Conservation (phyloP, 176 grass and related monocot species). For the Triticum monococcum region DNA sequence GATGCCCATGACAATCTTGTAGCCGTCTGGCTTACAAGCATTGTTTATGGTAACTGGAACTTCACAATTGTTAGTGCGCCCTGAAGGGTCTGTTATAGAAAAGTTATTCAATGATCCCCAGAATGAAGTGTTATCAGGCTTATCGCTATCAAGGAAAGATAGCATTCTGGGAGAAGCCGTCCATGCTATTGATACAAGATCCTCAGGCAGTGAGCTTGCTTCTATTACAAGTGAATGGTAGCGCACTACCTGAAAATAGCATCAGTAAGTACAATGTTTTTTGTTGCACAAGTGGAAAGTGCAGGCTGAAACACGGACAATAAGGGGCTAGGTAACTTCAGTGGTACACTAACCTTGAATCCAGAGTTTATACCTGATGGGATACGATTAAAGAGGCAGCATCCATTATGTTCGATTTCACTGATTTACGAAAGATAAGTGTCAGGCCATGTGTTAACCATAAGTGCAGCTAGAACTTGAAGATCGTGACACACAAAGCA, state of each 20-base stretch:
- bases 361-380: slow-evolving; percentile 89
- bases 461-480: neutral
- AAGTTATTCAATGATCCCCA: slow-evolving; percentile 17
- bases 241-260: slow-evolving; percentile 68
- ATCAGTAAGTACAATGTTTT: neutral
- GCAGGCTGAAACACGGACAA: neutral
- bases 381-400: slow-evolving; percentile 63
- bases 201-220: slow-evolving; percentile 58
- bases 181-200: slow-evolving; percentile 86
- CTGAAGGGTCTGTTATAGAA: neutral
- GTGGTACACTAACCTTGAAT: slow-evolving; percentile 68
- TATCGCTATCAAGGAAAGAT: slow-evolving; percentile 64
- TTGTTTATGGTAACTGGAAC: slow-evolving; percentile 1
- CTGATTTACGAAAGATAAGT: slow-evolving; percentile 33
- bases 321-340: neutral
- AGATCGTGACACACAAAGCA: neutral
- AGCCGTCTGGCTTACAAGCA: slow-evolving; percentile 20
- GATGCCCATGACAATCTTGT: slow-evolving; percentile 75
- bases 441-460: neutral
- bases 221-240: slow-evolving; percentile 96
- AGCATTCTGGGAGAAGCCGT: slow-evolving; percentile 57
- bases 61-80: neutral
- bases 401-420: slow-evolving; percentile 84
- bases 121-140: slow-evolving; percentile 15
- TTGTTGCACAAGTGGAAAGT: neutral